These are phyloP conservation scores for Mycena vitilis DNA, from an alignment of 768 basidiomycete species.

Conservation along the genomic window DNA sequence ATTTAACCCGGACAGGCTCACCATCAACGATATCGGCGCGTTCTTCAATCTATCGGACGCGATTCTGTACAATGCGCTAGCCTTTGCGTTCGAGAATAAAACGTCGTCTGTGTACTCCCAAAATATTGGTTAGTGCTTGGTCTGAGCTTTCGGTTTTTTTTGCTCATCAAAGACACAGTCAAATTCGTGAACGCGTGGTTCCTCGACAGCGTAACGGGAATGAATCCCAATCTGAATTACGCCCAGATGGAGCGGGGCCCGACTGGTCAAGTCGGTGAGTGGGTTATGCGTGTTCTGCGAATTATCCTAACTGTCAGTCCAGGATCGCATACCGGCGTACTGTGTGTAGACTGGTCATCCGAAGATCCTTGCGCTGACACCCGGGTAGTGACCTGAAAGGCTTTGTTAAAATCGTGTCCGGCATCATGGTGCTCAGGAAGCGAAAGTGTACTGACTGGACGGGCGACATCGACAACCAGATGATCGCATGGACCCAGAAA, in stretches of 20 bases:
- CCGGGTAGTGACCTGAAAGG: constrained; percentile 63
- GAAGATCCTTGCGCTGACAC: background rate
- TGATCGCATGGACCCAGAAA: constrained; percentile 62
- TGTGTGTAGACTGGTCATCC: constrained; percentile 49
- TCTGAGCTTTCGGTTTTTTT: no score
- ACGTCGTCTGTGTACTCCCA: constrained; percentile 53
- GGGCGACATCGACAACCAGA: constrained; percentile 56
- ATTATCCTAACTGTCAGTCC: no score
- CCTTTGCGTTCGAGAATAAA: constrained; percentile 59
- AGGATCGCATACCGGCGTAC: constrained; percentile 36
- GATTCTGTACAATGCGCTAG: constrained; percentile 68
- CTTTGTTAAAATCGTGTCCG: constrained; percentile 67
- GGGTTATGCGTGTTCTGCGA: no score
- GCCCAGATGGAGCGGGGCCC: constrained; percentile 62
- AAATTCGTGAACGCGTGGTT: constrained; percentile 69
- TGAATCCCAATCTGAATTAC: constrained; percentile 75
- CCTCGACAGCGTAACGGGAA: constrained; percentile 62
- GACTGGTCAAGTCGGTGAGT: constrained; percentile 49
- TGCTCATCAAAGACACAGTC: constrained; percentile 40
- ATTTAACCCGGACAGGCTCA: constrained; percentile 72
- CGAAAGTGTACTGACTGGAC: constrained; percentile 66
- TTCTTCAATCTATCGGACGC: constrained; percentile 69
- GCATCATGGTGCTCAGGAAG: constrained; percentile 63
- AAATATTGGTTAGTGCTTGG: constrained; percentile 47
- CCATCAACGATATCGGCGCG: constrained; percentile 64